Conservation (phyloP, 129 eudicot species). For the Erigeron canadensis region DNA sequence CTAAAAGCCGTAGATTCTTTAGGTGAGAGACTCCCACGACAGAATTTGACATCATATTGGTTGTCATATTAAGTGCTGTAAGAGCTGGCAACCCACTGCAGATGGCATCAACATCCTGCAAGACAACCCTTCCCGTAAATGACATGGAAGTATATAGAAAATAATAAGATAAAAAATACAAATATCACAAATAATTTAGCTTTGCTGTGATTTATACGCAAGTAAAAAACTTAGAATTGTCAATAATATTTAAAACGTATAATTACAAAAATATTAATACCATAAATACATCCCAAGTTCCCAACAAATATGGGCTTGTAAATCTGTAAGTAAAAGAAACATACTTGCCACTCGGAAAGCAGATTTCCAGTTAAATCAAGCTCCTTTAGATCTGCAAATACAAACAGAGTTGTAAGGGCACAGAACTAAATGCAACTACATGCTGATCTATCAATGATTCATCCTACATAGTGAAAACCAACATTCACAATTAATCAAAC, state of each 20-base stretch:
- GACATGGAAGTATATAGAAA: conserved; percentile 12
- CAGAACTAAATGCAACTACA: neutral
- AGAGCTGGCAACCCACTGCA: conserved; percentile 74
- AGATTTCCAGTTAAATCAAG: conserved; percentile 96
- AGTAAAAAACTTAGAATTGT: conserved; percentile 5
- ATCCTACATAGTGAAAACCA: neutral
- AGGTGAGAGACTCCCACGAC: conserved; percentile 47
- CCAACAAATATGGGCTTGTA: neutral
- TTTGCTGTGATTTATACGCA: conserved; percentile 5
- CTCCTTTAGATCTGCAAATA: conserved; percentile 82
- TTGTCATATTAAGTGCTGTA: conserved; percentile 62
- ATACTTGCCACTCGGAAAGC: conserved; percentile 81
- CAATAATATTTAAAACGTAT: conserved; percentile 2
- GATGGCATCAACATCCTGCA: conserved; percentile 76
- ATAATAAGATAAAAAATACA: neutral
- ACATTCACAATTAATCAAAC: neutral
- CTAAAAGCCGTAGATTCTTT: conserved; percentile 62
- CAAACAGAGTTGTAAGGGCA: conserved; percentile 7
- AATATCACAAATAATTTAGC: conserved; percentile 13
- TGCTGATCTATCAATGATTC: conserved; percentile 5
- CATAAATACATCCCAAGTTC: neutral
- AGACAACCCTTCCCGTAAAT: conserved; percentile 20
- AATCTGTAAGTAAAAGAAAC: conserved; percentile 25
- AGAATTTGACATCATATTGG: conserved; percentile 57
- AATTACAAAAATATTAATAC: neutral